Evolutionary conservation across 1,139 yeast species (phyloP), one percentile per base, ranked within the genome.

Genomic region (Saccharomyces hybrid): DNA sequence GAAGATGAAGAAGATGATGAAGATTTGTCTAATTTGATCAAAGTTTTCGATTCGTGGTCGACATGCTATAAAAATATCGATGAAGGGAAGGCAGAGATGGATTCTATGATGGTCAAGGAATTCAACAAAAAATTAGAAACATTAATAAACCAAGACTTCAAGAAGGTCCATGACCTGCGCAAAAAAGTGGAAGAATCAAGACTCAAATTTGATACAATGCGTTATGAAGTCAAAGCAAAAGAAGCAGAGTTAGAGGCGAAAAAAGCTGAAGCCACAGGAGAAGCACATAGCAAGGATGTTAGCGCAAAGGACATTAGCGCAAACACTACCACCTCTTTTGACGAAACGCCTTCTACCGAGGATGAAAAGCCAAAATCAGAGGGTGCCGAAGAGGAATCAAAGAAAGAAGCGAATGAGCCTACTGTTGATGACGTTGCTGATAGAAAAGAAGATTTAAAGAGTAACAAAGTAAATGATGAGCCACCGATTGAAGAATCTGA

Each of bases 101-200:
- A 87, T 67, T 74, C 78, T 55, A 71, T 76, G 57, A 78, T 86
- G 57, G 76, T 79, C 63, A 71, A 75, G 49, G 82, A 80, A 51
- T 78, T 86, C 66, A 84, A 85, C 64, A 66, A 68, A 50, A 77
- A 79, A 61, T 72, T 86, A 59, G 79, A 78, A 50, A 70, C 71
- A 23, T 70, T 79, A 34, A 73, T 86, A 60, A 74, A 80, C 58
- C 75, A 76, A 54, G 83, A 81, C 61, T 85, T 85, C 69, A 79
- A 78, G 57, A 79, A 80, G 64, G 85, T 85, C 31, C 75, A 76
- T 57, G 80, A 78, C 57, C 75, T 82, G 64, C 81, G 95, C 67
- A 81, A 79, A 65, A 78, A 76, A 56, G 95, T 87, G 28, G 88
- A 85, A 66, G 74, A 79, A 44, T 81, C 88, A 5, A 79, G 93